Evolutionary conservation across 2,329 filamentous ascomycete genomes (phyloP).

Genomic region (Colletotrichum magnum): DNA sequence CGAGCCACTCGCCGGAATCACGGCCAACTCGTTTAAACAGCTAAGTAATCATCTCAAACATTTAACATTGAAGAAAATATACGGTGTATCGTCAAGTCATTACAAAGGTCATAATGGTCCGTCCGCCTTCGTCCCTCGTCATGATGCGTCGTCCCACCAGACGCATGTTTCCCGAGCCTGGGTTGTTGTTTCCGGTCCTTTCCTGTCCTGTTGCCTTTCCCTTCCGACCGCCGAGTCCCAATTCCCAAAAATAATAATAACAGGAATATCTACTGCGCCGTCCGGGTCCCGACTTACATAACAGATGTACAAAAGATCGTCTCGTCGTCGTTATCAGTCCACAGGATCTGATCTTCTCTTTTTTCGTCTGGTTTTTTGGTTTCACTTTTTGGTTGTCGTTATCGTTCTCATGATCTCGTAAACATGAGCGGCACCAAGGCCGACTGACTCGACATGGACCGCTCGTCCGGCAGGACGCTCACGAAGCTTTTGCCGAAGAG

Average conservation of each 20-base stretch:
- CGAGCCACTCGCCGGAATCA: too few species aligned
- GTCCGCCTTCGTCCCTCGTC: constrained; percentile 11
- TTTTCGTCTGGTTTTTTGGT: constrained; percentile 1
- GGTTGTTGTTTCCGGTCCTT: constrained; percentile 12
- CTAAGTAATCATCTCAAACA: constrained; percentile 3
- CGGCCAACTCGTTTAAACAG: background rate
- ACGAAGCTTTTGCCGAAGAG: constrained; percentile 56
- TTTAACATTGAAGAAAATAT: constrained; percentile 24
- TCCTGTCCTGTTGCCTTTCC: constrained; percentile 24
- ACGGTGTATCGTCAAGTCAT: constrained; percentile 36
- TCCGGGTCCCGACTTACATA: constrained; percentile 30
- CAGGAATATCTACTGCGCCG: constrained; percentile 26
- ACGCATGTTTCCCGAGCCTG: constrained; percentile 6
- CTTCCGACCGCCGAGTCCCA: constrained; percentile 35
- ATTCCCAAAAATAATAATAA: constrained; percentile 4
- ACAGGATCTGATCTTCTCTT: constrained; percentile 1
- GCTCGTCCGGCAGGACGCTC: constrained; percentile 57
- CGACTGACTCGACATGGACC: constrained; percentile 66
- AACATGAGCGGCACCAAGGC: constrained; percentile 74
- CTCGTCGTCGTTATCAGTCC: constrained; percentile 4
- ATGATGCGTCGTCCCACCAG: constrained; percentile 13
- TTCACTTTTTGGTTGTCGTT: constrained; percentile 8
- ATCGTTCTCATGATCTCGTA: constrained; percentile 56
- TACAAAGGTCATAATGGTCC: constrained; percentile 34
- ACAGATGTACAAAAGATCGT: constrained; percentile 30